Evolutionary conservation across 306 rosid species (phyloP), one percentile per base, ranked within the genome.

Genomic region (Betula pendula): DNA sequence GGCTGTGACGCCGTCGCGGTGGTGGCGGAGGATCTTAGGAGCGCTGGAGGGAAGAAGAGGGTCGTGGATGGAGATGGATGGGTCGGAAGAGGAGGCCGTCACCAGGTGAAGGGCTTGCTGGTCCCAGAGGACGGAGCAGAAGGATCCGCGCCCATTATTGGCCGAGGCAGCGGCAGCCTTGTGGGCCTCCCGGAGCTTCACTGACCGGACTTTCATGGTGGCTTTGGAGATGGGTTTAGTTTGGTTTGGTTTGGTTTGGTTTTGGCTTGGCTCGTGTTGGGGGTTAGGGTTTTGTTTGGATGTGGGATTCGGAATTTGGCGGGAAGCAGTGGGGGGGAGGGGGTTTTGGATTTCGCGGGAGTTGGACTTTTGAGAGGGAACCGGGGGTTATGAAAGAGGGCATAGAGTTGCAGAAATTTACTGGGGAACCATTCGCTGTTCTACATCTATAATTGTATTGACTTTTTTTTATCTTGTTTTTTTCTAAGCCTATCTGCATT

Each of bases 51-150:
- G 89, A 52, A 89, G 80, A 58, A 90, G 85, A 55, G 96, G 88
- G 80, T 95, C 88, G 79, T 92, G 97, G 76, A 92, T 86, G 55
- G 93, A 83, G 47, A 95, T 77, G 51, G 91, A 77, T 25, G 85
- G 67, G 17, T 92, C 97, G 56, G 92, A 83, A 71, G 97, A 75
- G 67, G 93, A 89, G 2, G 98, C 96, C 0, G 97, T 95, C 69
- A 89, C 91, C 8, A 93, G 83, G 52, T 88, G 93, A 31, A 66
- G 79, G 48, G 96, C 95, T 24, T 86, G 87, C 69, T 89, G 91
- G 85, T 92, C 99, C 99, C 98, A 95, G 79, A 91, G 40, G 15
- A 95, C 73, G 51, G 99, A 95, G 88, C 97, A 92, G 87, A 91
- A 89, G 2, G 95, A 92, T 48, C 89, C 74, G 25, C 85, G 55